Evolutionary conservation across 768 basidiomycete species (phyloP), one percentile per base, ranked within the genome.

Genomic region (Russula olivacea): DNA sequence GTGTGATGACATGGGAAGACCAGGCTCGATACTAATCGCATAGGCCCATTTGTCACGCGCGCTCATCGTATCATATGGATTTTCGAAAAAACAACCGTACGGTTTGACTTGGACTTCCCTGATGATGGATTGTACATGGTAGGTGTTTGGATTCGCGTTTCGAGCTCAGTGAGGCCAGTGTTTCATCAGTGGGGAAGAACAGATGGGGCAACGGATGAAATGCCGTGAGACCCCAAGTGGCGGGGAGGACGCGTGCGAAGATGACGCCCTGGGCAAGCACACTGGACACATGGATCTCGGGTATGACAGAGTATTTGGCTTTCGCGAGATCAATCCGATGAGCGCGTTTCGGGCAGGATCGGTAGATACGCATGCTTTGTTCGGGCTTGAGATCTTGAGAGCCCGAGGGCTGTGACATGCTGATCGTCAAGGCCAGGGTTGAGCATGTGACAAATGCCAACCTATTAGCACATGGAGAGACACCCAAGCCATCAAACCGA

Each of bases 1-100:
- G 43, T 3, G 28, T 19, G 41, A 47, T 56, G 43, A 45, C 41
- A 45, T 8, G 55, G 43, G 30, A 41, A 30, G 52, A 6, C 17
- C n/a, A 15, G 9, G 19, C 15, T 41, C 28, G 32, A 17, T 12
- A 6, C n/a, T 7, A 14, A 2, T 56, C 30, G 2, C 41, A 43
- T 59, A 52, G 28, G 19, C 12, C 59, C 50, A 41, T 59, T 14
- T 60, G 59, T 52, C 41, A 60, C 51, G 21, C 51, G 41, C 53
- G 51, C 51, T 43, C 51, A 32, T 48, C 43, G 30, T 23, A 34
- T 32, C 55, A 48, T 57, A 34, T 48, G 45, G 47, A 45, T 11
- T 43, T n/a, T 17, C 6, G 21, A 57, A 58, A 43, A 38, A 23
- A 32, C 3, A 28, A 32, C 19, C 9, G 41, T 43, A n/a, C 28